phyloP scores from a whole-genome alignment of 768 basidiomycete species.

The Serendipita sp. region DNA sequence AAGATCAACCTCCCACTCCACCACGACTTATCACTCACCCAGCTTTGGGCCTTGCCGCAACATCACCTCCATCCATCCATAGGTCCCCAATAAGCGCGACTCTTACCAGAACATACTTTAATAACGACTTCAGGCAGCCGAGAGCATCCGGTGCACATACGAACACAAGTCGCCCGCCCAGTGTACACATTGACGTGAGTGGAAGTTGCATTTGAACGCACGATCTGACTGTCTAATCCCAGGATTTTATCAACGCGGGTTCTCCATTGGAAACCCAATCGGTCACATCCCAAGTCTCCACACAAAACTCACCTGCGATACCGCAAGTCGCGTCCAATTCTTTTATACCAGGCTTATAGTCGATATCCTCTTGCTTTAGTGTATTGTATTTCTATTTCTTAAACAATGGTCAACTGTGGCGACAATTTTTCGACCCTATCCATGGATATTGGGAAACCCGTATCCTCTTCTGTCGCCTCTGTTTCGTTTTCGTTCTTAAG shows the following conservation, averaged over 20 bases:
- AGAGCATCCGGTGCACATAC: constrained; percentile 51
- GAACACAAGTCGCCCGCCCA: constrained; percentile 75
- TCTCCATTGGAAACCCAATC: not conserved
- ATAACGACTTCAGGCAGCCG: constrained; percentile 69
- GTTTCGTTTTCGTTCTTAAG: constrained; percentile 89
- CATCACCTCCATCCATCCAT: constrained; percentile 54
- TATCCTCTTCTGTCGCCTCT: constrained; percentile 71
- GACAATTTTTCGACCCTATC: not conserved
- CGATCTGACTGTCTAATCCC: not conserved
- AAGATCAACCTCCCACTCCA: constrained; percentile 7
- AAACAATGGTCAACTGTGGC: not conserved
- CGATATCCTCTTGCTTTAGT: not conserved
- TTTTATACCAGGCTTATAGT: not conserved
- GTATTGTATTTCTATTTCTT: not conserved
- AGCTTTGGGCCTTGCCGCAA: constrained; percentile 42
- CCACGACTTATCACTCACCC: constrained; percentile 39
- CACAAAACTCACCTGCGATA: not conserved
- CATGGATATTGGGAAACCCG: constrained; percentile 84
- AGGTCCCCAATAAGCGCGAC: constrained; percentile 59
- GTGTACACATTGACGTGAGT: constrained; percentile 65
- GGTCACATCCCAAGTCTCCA: not conserved
- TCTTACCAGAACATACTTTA: constrained; percentile 65
- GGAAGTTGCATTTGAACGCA: constrained; percentile 8
- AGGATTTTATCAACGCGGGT: constrained; percentile 5
- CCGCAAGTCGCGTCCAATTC: not conserved